Base-by-base conservation (phyloP, 1,284 basidiomycete species). In the Ganoderma lucidum region DNA sequence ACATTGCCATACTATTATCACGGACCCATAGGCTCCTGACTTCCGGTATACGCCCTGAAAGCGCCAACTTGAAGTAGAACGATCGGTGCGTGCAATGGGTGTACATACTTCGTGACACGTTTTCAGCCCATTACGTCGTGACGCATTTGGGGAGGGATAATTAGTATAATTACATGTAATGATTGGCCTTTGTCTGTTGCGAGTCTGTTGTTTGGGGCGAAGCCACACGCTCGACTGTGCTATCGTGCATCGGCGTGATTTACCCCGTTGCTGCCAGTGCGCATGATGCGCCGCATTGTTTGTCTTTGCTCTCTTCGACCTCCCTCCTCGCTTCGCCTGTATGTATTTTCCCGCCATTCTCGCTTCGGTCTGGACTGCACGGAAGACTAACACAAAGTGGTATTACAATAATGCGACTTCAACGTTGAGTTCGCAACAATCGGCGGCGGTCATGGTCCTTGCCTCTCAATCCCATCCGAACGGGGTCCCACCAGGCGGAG, bases 41-140 rank as follows among this genome's bases (percentile, higher is more conserved):
- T 77, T 78, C 71, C 75, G 76, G 15, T 78, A 78, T 58, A 64
- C 73, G 5, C 67, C 67, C 15, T 78, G 71, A 76, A 14, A 23
- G 41, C n/a, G 51, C 10, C 23, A 10, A 28, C 23, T 23, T 23
- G 23, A 23, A 23, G 23, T 23, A 23, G 23, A 23, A 23, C 23
- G 23, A 23, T 23, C 23, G 23, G 23, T 23, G 23, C 23, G 23
- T 23, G 1, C 23, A 23, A 23, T 23, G 23, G 0, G 23, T 23
- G 23, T 23, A 23, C 23, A 23, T 23, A 23, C 23, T 23, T 23
- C 23, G 23, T 23, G 23, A 23, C 23, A 23, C 23, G 23, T 12
- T 9, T 28, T 51, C 48, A 51, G 14, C 10, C 3, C 48, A 51
- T 28, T 48, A 48, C 10, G n/a, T 48, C 45, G 6, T n/a, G 9